Base-by-base conservation (phyloP, 371 early-diverging fungal genomes). In the Rhizopus arrhizus region DNA sequence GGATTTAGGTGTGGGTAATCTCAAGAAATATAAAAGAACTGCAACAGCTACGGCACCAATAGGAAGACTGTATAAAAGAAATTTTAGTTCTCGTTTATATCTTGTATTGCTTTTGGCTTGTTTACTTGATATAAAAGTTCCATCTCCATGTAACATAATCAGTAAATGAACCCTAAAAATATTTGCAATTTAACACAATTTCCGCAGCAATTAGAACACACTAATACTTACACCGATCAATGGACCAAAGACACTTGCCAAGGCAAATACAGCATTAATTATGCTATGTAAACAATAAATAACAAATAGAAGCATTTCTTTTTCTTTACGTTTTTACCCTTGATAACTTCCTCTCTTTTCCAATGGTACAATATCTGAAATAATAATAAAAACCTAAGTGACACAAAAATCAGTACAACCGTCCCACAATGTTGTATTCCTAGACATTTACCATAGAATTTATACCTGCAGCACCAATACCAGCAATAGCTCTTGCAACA, bases 391-490 rank as follows among this genome's bases (percentile, higher is more conserved):
- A 32, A 75, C 79, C 75, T 66, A 65, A 48, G 22, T 22, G 22
- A 22, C 22, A 22, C 22, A 22, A 22, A 22, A 22, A 22, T 22
- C 22, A 22, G 22, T 22, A 22, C 22, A 22, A 22, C 22, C 22
- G 22, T 22, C 22, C 22, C 22, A 22, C 22, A 22, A 22, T 22
- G 22, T 22, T 22, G 53, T 32, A 15, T 40, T 28, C 16, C n/a
- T 58, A 50, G 83, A 61, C 4, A 60, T 16, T 28, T 61, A 61
- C 68, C 68, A 67, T 67, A 12, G 68, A 62, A 22, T 55, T 46
- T 35, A 67, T 62, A 8, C 88, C 89, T 3, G 86, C 85, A 10
- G 81, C 89, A 28, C 91, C 89, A 34, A 83, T 66, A 28, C 85
- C 84, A 15, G 81, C 73, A 33, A 86, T 62, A 0, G 86, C 87